These are phyloP conservation scores for Botrytis tulipae DNA, from an alignment of 2,329 filamentous ascomycete genomes.

Conservation along the genomic window DNA sequence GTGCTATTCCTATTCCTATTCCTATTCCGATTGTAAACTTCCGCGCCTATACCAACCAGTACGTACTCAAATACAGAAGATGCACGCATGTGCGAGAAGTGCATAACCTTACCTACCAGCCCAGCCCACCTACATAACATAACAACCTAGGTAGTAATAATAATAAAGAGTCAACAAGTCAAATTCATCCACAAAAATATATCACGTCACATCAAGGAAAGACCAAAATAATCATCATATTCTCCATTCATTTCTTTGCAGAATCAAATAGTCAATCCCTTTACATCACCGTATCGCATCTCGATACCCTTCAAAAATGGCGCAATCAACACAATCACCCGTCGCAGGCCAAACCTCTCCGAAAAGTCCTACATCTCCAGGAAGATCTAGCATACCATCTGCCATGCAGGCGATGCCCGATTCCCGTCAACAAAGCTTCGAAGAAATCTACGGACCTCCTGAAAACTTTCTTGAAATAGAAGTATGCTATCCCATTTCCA, in stretches of 20 bases:
- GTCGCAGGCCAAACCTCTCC: slow-evolving; percentile 12
- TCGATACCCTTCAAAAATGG: slow-evolving; percentile 8
- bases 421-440: slow-evolving; percentile 88
- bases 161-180: background rate
- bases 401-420: slow-evolving; percentile 64
- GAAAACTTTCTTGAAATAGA: slow-evolving; percentile 99
- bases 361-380: slow-evolving; percentile 15
- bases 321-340: slow-evolving; percentile 8
- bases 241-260: background rate
- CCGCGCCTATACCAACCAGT: background rate
- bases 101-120: background rate
- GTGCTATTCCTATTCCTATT: no score
- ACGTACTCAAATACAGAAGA: background rate
- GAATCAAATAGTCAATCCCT: background rate
- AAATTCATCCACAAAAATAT: background rate
- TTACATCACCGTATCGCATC: no score
- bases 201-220: slow-evolving; percentile 9
- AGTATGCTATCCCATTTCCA: slow-evolving; percentile 49
- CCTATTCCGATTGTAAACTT: background rate
- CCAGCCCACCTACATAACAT: background rate
- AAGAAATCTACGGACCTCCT: slow-evolving; percentile 97
- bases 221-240: background rate
- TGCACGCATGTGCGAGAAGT: background rate
- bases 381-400: slow-evolving; percentile 19
- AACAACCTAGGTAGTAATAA: background rate